Percentiles rank a stretch among this genome's conserved stretches.
Conservation (phyloP, 441 rosid genomes). For the Caryocar brasiliense region DNA sequence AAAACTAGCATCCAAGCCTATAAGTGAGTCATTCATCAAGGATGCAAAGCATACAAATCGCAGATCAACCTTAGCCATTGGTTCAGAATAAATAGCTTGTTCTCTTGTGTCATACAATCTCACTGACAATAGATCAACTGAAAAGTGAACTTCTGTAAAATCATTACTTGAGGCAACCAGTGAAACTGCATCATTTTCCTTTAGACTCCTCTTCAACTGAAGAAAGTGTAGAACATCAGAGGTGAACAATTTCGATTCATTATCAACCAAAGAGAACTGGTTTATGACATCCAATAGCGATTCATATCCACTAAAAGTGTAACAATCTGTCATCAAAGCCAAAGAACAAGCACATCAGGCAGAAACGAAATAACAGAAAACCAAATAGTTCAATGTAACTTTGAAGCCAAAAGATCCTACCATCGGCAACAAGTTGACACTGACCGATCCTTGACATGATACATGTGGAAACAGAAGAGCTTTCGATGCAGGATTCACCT, state of each 20-base stretch:
- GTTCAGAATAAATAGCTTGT: constrained; percentile 26
- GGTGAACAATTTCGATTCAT: constrained; percentile 46
- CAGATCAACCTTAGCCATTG: constrained; percentile 55
- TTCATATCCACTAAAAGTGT: constrained; percentile 43
- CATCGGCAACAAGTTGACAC: constrained; percentile 62
- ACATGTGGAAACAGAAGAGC: constrained; percentile 33
- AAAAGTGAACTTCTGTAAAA: constrained; percentile 36
- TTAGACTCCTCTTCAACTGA: constrained; percentile 36
- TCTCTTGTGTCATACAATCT: constrained; percentile 28
- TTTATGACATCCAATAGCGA: constrained; percentile 52
- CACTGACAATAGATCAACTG: constrained; percentile 43
- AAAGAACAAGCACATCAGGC: not conserved
- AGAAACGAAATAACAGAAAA: not conserved
- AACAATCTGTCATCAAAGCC: constrained; percentile 38
- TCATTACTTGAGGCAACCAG: constrained; percentile 24
- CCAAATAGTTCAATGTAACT: constrained; percentile 3
- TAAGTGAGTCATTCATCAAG: constrained; percentile 38
- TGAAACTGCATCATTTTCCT: constrained; percentile 28
- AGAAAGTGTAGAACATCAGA: constrained; percentile 54
- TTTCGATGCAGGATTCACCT: constrained; percentile 15
- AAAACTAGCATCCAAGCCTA: constrained; percentile 39
- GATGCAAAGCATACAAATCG: constrained; percentile 50
- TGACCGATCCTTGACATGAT: constrained; percentile 55
- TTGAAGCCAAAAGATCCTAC: constrained; percentile 34
- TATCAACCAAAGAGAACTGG: constrained; percentile 47